phyloP scores from a whole-genome alignment of 2,329 filamentous ascomycete species.

The Mycocentrospora acerina region DNA sequence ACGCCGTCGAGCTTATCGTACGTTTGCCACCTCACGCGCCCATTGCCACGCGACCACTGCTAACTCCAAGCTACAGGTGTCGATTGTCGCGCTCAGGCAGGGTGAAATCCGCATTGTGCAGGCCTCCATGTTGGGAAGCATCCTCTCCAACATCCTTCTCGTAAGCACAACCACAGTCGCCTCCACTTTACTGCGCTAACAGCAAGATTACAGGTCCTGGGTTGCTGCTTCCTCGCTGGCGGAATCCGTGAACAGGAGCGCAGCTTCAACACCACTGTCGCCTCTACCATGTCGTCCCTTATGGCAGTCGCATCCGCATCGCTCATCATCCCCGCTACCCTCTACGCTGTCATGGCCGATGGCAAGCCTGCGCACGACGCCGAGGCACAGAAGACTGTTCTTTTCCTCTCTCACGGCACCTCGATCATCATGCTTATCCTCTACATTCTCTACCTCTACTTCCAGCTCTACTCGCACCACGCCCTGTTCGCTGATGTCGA shows the following conservation, averaged over 20 bases:
- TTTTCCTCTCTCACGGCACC: conserved; percentile 55
- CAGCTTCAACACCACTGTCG: conserved; percentile 71
- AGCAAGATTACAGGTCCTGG: conserved; percentile 53
- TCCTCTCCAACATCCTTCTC: conserved; percentile 89
- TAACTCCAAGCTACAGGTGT: conserved; percentile 65
- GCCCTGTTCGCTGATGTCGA: conserved; percentile 49
- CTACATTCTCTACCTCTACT: conserved; percentile 57
- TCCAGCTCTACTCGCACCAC: conserved; percentile 56
- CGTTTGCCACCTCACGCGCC: conserved; percentile 8
- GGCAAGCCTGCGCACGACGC: conserved; percentile 40
- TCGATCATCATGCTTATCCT: conserved; percentile 56
- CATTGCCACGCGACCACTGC: conserved; percentile 6
- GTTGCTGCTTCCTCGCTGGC: conserved; percentile 56
- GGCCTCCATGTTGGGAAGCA: conserved; percentile 93
- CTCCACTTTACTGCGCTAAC: conserved; percentile 44
- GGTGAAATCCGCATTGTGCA: conserved; percentile 95
- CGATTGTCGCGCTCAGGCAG: conserved; percentile 83
- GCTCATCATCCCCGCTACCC: conserved; percentile 56
- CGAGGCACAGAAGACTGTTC: conserved; percentile 49
- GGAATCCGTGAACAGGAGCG: conserved; percentile 49
- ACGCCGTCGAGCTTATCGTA: conserved; percentile 78
- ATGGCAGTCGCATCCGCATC: conserved; percentile 59
- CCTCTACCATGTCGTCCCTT: conserved; percentile 70
- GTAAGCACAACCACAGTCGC: conserved; percentile 44
- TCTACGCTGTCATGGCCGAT: conserved; percentile 50